Evolutionary conservation across 1,284 basidiomycete genomes (phyloP).

Genomic region (Boletus austroedulis): DNA sequence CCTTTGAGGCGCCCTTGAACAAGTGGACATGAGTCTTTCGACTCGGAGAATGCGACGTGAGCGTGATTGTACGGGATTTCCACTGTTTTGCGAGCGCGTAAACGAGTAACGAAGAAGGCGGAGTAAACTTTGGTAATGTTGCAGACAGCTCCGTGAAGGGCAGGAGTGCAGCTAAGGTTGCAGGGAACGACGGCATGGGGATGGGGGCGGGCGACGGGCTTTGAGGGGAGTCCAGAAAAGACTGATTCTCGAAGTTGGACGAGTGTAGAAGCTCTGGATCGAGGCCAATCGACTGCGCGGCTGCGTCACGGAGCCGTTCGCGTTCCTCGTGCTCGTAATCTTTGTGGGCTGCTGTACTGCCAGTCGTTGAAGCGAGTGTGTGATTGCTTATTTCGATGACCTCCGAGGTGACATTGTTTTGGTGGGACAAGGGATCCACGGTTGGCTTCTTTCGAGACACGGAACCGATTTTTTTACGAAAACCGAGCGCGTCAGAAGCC

Average conservation of each 20-base stretch:
- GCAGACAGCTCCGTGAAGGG: constrained; percentile 52
- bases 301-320: constrained; percentile 65
- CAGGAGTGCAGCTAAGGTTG: constrained; percentile 46
- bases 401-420: constrained; percentile 50
- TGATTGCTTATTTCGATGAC: constrained; percentile 67
- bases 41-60: constrained; percentile 46
- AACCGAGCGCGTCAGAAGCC: constrained; percentile 54
- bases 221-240: constrained; percentile 17
- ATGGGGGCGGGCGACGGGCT: constrained; percentile 11
- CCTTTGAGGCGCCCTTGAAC: constrained; percentile 56
- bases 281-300: constrained; percentile 71
- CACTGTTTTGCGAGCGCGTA: constrained; percentile 70
- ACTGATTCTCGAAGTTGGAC: constrained; percentile 5
- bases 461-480: constrained; percentile 46
- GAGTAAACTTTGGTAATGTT: constrained; percentile 61
- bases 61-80: constrained; percentile 61
- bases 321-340: constrained; percentile 69
- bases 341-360: constrained; percentile 18
- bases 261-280: constrained; percentile 28
- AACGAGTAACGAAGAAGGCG: constrained; percentile 61
- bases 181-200: constrained; percentile 55
- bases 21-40: constrained; percentile 63
- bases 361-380: constrained; percentile 26
- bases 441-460: constrained; percentile 42
- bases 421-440: constrained; percentile 28